Evolutionary conservation across 2,329 filamentous ascomycete species (phyloP).

Genomic region (Lecanoromycetidae sp.): DNA sequence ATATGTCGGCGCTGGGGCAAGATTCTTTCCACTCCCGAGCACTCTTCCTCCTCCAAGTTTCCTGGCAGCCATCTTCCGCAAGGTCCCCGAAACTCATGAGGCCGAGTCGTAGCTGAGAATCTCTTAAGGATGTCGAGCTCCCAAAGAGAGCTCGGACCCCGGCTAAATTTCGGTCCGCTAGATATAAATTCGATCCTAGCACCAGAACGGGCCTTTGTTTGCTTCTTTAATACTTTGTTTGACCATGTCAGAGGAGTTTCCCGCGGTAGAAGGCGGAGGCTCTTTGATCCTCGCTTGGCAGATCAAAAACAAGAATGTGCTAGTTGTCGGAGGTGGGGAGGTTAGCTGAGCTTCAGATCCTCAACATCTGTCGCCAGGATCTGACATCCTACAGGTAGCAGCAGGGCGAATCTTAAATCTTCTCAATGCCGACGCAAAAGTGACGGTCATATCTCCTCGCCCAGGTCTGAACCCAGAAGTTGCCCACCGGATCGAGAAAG

Average conservation of each 20-base stretch:
- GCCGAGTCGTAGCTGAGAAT: neutral
- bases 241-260: conserved; percentile 13
- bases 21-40: conserved; percentile 71
- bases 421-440: conserved; percentile 84
- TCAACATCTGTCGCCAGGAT: conserved; percentile 3
- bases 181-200: no score
- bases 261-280: conserved; percentile 65
- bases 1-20: conserved; percentile 48
- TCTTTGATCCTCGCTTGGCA: conserved; percentile 96
- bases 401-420: conserved; percentile 87
- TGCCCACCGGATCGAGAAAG: conserved; percentile 60
- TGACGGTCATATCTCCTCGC: conserved; percentile 71
- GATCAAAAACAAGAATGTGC: conserved; percentile 70
- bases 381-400: conserved; percentile 55
- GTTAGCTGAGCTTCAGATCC: no score
- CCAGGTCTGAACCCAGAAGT: conserved; percentile 81
- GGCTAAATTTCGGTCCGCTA: no score
- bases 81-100: neutral
- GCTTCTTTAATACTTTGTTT: neutral
- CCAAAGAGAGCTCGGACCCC: no score
- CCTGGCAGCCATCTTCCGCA: conserved; percentile 59
- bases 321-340: conserved; percentile 94
- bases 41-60: conserved; percentile 88
- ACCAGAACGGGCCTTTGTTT: no score
- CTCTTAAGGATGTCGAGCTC: neutral